Percentiles rank a stretch among this genome's conserved stretches.
Conservation (phyloP, 2,329 filamentous ascomycete species). For the Trichoderma oligosporum region DNA sequence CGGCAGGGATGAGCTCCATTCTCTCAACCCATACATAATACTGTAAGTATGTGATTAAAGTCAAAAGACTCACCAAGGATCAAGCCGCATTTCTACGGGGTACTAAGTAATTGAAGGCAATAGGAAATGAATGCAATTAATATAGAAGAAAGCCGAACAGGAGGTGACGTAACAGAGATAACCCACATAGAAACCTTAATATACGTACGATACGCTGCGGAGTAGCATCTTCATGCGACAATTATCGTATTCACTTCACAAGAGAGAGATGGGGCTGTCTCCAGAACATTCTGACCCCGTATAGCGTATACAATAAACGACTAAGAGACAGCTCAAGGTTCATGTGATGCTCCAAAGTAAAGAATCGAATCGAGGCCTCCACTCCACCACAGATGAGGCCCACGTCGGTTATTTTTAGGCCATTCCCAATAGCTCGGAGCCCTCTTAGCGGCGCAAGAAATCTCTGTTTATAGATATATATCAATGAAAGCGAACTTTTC, state of each 20-base stretch:
- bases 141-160: not conserved
- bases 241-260: slow-evolving; percentile 16
- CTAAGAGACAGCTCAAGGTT: not conserved
- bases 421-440: slow-evolving; percentile 15
- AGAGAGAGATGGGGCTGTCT: slow-evolving; percentile 3
- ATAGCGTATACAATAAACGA: not conserved
- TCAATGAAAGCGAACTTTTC: not conserved
- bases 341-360: slow-evolving; percentile 9
- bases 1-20: slow-evolving; percentile 5
- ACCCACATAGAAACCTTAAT: slow-evolving; percentile 8
- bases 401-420: slow-evolving; percentile 20
- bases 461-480: too few relatives aligned
- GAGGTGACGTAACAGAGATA: slow-evolving; percentile 4
- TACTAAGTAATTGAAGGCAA: not conserved
- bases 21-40: not conserved
- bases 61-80: not conserved
- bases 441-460: slow-evolving; percentile 13
- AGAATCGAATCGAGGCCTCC: slow-evolving; percentile 8
- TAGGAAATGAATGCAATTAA: too few relatives aligned
- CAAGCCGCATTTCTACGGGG: not conserved
- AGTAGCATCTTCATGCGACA: slow-evolving; percentile 13
- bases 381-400: slow-evolving; percentile 4
- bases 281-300: slow-evolving; percentile 9
- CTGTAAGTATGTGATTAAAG: too few relatives aligned
- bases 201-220: slow-evolving; percentile 6